These are phyloP conservation scores for Coemansia javaensis DNA, from an alignment of 192 early-diverging fungal genomes.

Conservation along the genomic window DNA sequence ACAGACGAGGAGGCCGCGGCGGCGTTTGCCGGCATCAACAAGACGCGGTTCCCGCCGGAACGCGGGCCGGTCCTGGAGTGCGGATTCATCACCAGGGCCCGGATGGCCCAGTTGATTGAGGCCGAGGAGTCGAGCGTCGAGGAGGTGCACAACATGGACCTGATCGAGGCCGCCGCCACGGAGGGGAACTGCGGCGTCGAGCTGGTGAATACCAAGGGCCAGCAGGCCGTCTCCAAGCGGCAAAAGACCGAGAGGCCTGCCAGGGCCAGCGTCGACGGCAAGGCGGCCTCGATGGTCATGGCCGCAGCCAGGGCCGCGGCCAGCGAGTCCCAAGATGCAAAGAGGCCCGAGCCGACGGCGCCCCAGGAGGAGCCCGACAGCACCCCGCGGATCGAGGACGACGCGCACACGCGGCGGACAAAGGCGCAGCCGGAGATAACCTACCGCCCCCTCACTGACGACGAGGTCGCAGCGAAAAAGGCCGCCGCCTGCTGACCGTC, in stretches of 20 bases:
- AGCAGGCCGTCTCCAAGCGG: slow-evolving; percentile 15
- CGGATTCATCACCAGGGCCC: slow-evolving; percentile 28
- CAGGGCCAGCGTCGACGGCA: background rate
- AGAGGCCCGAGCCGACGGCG: background rate
- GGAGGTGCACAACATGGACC: slow-evolving; percentile 23
- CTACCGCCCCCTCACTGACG: slow-evolving; percentile 33
- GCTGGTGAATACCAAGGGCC: slow-evolving; percentile 7
- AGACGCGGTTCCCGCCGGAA: slow-evolving; percentile 27
- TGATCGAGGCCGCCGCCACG: slow-evolving; percentile 14
- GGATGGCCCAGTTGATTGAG: slow-evolving; percentile 27
- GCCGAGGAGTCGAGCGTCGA: slow-evolving; percentile 26
- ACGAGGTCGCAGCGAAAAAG: slow-evolving; percentile 37
- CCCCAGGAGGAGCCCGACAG: background rate
- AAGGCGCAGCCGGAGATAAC: slow-evolving; percentile 16
- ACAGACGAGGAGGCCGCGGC: slow-evolving; percentile 16
- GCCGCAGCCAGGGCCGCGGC: slow-evolving; percentile 35
- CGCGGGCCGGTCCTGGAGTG: slow-evolving; percentile 35
- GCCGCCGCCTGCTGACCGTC: too few relatives aligned
- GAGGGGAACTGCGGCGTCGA: slow-evolving; percentile 33
- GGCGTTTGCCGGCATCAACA: slow-evolving; percentile 21
- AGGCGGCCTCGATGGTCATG: slow-evolving; percentile 15
- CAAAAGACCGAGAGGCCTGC: slow-evolving; percentile 15
- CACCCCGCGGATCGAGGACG: background rate
- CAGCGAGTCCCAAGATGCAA: slow-evolving; percentile 10
- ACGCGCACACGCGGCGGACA: slow-evolving; percentile 11